Percentiles rank a stretch among this genome's conserved stretches.
Conservation (phyloP, 2,329 filamentous ascomycete species). For the Xylaria multiplex region DNA sequence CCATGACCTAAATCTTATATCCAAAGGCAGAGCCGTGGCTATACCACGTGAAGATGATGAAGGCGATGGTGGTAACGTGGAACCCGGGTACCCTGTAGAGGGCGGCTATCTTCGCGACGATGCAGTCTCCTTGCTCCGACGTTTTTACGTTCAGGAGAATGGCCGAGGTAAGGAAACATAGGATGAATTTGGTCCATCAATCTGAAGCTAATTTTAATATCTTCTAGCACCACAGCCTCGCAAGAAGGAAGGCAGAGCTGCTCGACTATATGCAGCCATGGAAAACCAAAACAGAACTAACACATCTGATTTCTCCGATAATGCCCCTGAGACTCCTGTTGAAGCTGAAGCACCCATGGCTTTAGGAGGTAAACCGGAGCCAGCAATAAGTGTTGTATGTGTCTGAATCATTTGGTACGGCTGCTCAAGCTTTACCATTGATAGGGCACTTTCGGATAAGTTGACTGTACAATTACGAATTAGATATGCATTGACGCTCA, state of each 20-base stretch:
- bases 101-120: slow-evolving; percentile 91
- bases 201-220: slow-evolving; percentile 31
- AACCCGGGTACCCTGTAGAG: slow-evolving; percentile 81
- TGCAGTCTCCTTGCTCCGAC: slow-evolving; percentile 88
- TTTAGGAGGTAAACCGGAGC: slow-evolving; percentile 25
- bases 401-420: slow-evolving; percentile 2
- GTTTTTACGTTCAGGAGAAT: slow-evolving; percentile 99
- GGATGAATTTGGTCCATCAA: neutral
- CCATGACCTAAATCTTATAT: slow-evolving; percentile 41
- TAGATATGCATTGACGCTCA: slow-evolving; percentile 36
- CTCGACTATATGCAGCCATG: slow-evolving; percentile 48
- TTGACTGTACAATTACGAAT: slow-evolving; percentile 35
- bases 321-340: slow-evolving; percentile 40
- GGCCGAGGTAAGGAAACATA: slow-evolving; percentile 73
- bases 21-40: slow-evolving; percentile 55
- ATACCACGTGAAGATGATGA: slow-evolving; percentile 50
- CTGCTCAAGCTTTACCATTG: neutral
- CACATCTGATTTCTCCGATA: slow-evolving; percentile 45
- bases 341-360: slow-evolving; percentile 38
- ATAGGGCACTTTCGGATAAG: slow-evolving; percentile 1
- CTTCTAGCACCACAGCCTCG: slow-evolving; percentile 49
- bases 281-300: slow-evolving; percentile 44
- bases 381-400: slow-evolving; percentile 25
- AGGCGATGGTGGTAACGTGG: slow-evolving; percentile 74
- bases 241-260: slow-evolving; percentile 52